A percentile compares a stretch with the other conserved stretches of the same genome.
phyloP scores from a whole-genome alignment of 805 yeast genomes.

The Zygosaccharomyces bisporus region DNA sequence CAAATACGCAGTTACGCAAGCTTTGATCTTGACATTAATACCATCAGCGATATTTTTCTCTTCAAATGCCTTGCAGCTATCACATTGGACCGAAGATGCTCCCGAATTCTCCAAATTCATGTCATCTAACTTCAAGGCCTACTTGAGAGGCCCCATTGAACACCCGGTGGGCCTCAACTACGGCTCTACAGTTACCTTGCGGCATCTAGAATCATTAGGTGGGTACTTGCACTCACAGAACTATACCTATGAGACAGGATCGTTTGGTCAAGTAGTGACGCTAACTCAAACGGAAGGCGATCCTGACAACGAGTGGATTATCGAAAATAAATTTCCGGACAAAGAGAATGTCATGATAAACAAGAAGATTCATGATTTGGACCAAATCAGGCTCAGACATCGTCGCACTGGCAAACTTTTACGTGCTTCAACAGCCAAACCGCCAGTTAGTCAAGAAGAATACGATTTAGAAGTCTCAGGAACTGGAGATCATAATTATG shows the following conservation, averaged over 20 bases:
- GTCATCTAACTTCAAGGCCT: constrained; percentile 64
- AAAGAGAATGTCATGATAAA: constrained; percentile 29
- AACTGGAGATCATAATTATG: constrained; percentile 56
- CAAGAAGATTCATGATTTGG: constrained; percentile 47
- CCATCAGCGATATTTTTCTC: constrained; percentile 59
- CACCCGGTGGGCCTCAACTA: constrained; percentile 61
- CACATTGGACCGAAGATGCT: constrained; percentile 17
- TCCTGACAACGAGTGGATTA: constrained; percentile 65
- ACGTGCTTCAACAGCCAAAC: constrained; percentile 63
- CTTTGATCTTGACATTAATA: constrained; percentile 43
- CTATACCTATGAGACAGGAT: constrained; percentile 57
- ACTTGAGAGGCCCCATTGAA: constrained; percentile 41
- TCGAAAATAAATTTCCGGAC: constrained; percentile 42
- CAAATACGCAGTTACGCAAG: constrained; percentile 41
- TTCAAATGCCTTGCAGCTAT: constrained; percentile 50
- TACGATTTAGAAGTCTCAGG: constrained; percentile 81
- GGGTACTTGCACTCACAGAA: constrained; percentile 80
- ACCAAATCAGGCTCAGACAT: constrained; percentile 65
- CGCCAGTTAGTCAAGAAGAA: constrained; percentile 89
- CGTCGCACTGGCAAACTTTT: constrained; percentile 61
- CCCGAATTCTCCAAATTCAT: constrained; percentile 40
- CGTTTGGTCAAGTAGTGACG: constrained; percentile 76
- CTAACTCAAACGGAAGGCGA: constrained; percentile 58
- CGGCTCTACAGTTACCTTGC: constrained; percentile 69
- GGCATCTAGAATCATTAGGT: constrained; percentile 67